Conservation (phyloP, 371 early-diverging fungal species). For the Thermomucor indicae-seudaticae region DNA sequence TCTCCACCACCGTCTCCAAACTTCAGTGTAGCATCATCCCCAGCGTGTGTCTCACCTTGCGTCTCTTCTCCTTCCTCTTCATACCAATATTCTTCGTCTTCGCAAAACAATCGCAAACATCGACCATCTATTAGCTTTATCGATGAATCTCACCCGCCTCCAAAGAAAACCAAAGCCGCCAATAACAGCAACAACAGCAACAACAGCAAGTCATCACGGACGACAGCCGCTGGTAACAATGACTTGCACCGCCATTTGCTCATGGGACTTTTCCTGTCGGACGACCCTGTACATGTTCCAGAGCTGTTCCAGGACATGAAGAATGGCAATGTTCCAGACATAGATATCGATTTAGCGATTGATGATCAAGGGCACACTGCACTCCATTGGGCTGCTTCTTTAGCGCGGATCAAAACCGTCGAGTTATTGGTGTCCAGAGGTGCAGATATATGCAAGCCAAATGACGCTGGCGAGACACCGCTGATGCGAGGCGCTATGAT, state of each 20-base stretch:
- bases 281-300: constrained; percentile 46
- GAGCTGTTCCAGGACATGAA: constrained; percentile 36
- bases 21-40: not conserved
- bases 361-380: constrained; percentile 74
- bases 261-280: constrained; percentile 61
- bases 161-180: not conserved
- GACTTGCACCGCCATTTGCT: constrained; percentile 55
- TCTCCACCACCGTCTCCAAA: not conserved
- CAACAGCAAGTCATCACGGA: not conserved
- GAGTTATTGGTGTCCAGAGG: constrained; percentile 64
- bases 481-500: constrained; percentile 82
- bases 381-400: constrained; percentile 83
- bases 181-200: not conserved
- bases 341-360: not conserved
- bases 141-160: not conserved
- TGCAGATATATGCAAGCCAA: constrained; percentile 58
- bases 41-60: not conserved
- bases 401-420: constrained; percentile 68
- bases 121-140: not conserved
- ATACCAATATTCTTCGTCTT: not conserved
- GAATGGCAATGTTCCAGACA: not conserved
- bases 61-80: not conserved
- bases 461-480: constrained; percentile 77
- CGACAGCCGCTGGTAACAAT: not conserved
- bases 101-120: too few relatives aligned